Conservation (phyloP, 176 grass and related monocot genomes). For the Rhynchospora pubera region DNA sequence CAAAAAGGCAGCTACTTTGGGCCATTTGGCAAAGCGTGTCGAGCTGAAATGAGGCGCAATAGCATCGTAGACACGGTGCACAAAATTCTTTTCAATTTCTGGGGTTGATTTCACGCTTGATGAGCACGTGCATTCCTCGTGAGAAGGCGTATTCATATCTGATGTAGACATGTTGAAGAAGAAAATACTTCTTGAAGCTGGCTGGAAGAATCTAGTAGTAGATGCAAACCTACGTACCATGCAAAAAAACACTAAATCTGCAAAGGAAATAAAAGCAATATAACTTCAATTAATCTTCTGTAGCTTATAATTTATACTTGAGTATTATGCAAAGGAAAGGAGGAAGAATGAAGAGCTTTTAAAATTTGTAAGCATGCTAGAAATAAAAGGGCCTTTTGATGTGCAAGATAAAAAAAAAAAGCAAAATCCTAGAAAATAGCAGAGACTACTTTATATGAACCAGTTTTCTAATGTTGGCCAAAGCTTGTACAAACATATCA, state of each 20-base stretch:
- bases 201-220: neutral
- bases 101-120: slow-evolving; percentile 54
- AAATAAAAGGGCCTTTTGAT: neutral
- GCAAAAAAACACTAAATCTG: neutral
- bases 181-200: neutral
- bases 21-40: slow-evolving; percentile 91
- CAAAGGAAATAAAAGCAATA: neutral
- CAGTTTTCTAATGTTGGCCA: neutral
- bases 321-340: neutral
- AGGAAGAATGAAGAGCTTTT: neutral
- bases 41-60: slow-evolving; percentile 97
- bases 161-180: slow-evolving; percentile 2
- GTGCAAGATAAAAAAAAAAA: neutral
- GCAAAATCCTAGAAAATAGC: neutral
- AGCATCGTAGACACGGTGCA: slow-evolving; percentile 77
- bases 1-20: slow-evolving; percentile 78
- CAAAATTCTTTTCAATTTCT: slow-evolving; percentile 85
- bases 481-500: neutral
- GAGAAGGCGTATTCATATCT: neutral
- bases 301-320: neutral
- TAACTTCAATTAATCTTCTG: neutral
- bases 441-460: neutral
- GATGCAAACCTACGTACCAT: neutral
- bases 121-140: slow-evolving; percentile 19
- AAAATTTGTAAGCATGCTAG: neutral